Evolutionary conservation across 768 basidiomycete species (phyloP).

Genomic region (Termitomyces sp.): DNA sequence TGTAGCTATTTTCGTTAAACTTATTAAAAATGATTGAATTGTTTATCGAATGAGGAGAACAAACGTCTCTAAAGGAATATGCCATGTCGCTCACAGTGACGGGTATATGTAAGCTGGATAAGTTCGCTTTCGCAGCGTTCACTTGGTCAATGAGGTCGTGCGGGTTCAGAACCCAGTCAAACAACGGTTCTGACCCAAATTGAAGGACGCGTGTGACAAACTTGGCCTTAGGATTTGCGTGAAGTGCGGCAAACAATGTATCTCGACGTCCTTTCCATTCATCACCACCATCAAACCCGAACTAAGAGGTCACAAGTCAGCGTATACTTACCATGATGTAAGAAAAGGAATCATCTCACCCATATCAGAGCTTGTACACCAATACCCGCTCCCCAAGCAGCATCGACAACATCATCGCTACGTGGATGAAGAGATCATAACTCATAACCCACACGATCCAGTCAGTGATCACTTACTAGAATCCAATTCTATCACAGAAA

Average conservation of each 20-base stretch:
- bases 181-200: slow-evolving; percentile 72
- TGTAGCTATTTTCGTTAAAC: slow-evolving; percentile 24
- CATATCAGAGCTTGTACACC: slow-evolving; percentile 75
- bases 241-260: slow-evolving; percentile 46
- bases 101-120: slow-evolving; percentile 54
- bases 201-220: slow-evolving; percentile 65
- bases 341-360: slow-evolving; percentile 35
- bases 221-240: slow-evolving; percentile 58
- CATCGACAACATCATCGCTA: slow-evolving; percentile 58
- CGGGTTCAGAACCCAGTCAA: slow-evolving; percentile 51
- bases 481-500: slow-evolving; percentile 40
- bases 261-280: slow-evolving; percentile 55
- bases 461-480: slow-evolving; percentile 34
- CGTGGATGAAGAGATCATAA: neutral
- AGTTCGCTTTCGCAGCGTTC: slow-evolving; percentile 39
- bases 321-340: neutral
- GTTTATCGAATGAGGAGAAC: neutral
- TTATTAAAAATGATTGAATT: neutral
- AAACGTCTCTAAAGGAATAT: slow-evolving; percentile 49
- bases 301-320: slow-evolving; percentile 26
- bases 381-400: slow-evolving; percentile 64
- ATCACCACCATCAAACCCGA: slow-evolving; percentile 44
- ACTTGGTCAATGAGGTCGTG: slow-evolving; percentile 50
- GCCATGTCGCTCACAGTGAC: slow-evolving; percentile 70
- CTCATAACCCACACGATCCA: neutral